These are phyloP conservation scores for Microsporum canis DNA, from an alignment of 2,329 filamentous ascomycete genomes.

Conservation along the genomic window DNA sequence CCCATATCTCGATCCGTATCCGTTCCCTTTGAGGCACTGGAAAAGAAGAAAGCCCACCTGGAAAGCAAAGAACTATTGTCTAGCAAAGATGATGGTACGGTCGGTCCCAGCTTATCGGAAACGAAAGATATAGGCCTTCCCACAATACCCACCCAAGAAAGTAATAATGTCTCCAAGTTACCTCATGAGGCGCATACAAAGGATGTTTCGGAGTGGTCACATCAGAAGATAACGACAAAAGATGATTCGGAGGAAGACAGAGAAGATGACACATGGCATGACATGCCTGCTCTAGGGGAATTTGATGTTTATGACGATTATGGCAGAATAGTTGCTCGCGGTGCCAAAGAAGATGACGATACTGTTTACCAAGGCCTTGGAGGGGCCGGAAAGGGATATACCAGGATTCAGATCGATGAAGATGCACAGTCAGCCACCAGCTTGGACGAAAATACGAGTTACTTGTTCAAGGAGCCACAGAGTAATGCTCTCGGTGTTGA, in stretches of 20 bases:
- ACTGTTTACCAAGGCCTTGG: constrained; percentile 67
- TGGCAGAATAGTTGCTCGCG: constrained; percentile 72
- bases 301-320: constrained; percentile 96
- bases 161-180: neutral
- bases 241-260: constrained; percentile 41
- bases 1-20: constrained; percentile 8
- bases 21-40: constrained; percentile 1
- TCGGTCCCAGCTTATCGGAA: neutral
- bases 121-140: neutral
- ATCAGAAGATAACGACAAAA: constrained; percentile 58
- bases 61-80: neutral
- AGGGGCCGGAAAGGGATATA: constrained; percentile 90
- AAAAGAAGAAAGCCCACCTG: neutral
- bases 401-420: constrained; percentile 85
- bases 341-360: constrained; percentile 59
- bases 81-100: neutral
- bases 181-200: neutral
- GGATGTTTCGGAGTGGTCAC: constrained; percentile 71
- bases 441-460: constrained; percentile 93
- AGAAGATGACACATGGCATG: constrained; percentile 71
- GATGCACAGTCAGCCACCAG: constrained; percentile 89
- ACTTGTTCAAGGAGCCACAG: constrained; percentile 70
- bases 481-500: constrained; percentile 52
- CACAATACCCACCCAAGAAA: neutral
- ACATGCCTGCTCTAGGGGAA: constrained; percentile 84